Percentiles rank a stretch among this genome's conserved stretches.
Conservation (phyloP, 352 stramenopile genomes). For the Globisporangium uncinulatum region DNA sequence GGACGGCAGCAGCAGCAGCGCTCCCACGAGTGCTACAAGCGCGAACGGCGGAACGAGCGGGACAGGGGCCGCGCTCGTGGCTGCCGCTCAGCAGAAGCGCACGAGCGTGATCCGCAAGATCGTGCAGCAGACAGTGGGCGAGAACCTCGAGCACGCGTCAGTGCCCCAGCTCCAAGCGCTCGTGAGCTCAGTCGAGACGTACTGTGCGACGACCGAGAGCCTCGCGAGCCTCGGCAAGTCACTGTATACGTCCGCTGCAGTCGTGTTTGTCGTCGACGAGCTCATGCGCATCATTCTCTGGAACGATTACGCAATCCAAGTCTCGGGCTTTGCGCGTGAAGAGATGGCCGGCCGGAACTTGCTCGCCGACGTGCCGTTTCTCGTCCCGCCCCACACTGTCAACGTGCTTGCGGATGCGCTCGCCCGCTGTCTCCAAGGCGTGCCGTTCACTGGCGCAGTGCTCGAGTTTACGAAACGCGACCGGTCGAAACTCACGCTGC, state of each 20-base stretch:
- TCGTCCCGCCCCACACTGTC: conserved; percentile 54
- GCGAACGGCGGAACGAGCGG: neutral
- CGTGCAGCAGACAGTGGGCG: conserved; percentile 71
- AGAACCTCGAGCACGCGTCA: conserved; percentile 63
- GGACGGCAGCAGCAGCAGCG: conserved; percentile 31
- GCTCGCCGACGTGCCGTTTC: conserved; percentile 59
- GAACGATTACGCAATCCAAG: conserved; percentile 75
- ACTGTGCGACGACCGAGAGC: conserved; percentile 71
- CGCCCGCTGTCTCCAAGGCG: conserved; percentile 47
- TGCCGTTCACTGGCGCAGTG: conserved; percentile 43
- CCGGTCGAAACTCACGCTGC: conserved; percentile 49
- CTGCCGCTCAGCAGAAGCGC: conserved; percentile 13
- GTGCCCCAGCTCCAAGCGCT: conserved; percentile 69
- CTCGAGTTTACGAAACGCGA: conserved; percentile 57
- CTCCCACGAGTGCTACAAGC: conserved; percentile 4
- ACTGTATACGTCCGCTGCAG: conserved; percentile 63
- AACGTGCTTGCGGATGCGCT: conserved; percentile 54
- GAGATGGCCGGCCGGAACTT: conserved; percentile 76
- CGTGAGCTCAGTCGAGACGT: conserved; percentile 63
- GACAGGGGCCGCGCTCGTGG: neutral
- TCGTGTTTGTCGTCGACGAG: conserved; percentile 83
- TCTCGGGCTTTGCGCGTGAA: conserved; percentile 70
- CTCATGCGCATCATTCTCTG: conserved; percentile 83
- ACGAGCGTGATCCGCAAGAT: conserved; percentile 67
- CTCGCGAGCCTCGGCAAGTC: conserved; percentile 79